Conservation (phyloP, 768 basidiomycete species). For the Podaxis sp. region DNA sequence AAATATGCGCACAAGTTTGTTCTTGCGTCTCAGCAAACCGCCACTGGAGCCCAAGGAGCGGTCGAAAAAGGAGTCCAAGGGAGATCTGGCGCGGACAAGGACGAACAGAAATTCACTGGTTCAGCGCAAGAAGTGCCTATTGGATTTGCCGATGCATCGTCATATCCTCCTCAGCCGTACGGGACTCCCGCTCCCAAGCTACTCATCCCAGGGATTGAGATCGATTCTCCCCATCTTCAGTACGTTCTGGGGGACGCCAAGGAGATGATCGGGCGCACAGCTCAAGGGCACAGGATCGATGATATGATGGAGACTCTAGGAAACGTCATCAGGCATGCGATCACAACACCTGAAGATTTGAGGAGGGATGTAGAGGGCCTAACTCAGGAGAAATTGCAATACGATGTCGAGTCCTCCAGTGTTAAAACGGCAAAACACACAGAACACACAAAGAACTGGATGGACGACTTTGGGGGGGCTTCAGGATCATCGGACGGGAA, state of each 20-base stretch:
- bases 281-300: constrained; percentile 31
- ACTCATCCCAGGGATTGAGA: constrained; percentile 13
- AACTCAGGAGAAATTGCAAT: not conserved
- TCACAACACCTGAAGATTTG: constrained; percentile 18
- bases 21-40: constrained; percentile 17
- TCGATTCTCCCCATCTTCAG: constrained; percentile 18
- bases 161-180: constrained; percentile 23
- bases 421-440: not conserved
- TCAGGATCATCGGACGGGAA: not conserved
- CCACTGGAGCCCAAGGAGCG: constrained; percentile 15
- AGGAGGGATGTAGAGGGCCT: not conserved
- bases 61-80: constrained; percentile 15
- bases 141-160: constrained; percentile 10
- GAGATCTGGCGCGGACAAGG: not conserved
- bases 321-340: constrained; percentile 19
- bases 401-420: not conserved
- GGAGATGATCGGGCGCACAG: constrained; percentile 34
- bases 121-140: not conserved
- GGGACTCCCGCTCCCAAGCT: not conserved
- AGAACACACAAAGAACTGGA: not conserved
- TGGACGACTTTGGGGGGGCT: not conserved
- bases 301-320: constrained; percentile 26
- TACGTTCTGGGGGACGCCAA: constrained; percentile 29
- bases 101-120: not conserved
- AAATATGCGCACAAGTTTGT: constrained; percentile 32